These are phyloP conservation scores for Cytidiella melzeri DNA, from an alignment of 768 basidiomycete genomes.

Conservation along the genomic window DNA sequence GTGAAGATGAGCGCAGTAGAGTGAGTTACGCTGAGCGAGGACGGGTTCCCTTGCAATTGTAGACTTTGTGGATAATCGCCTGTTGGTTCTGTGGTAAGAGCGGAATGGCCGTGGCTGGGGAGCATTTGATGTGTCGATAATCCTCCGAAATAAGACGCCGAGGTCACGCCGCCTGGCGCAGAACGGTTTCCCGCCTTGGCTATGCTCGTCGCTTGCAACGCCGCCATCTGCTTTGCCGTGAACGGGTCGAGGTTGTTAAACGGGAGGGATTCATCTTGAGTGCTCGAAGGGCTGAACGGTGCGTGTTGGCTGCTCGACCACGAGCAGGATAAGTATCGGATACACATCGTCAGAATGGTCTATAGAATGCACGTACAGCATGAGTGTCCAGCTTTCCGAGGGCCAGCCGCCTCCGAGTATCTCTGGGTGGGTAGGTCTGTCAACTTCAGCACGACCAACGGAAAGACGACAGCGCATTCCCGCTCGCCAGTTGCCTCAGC, in stretches of 20 bases:
- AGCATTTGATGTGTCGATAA: conserved; percentile 32
- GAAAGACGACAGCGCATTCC: conserved; percentile 2
- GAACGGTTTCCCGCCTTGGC: conserved; percentile 51
- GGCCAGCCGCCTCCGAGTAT: neutral
- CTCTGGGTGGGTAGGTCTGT: too few relatives aligned
- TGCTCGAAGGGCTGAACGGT: neutral
- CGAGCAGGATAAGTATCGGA: neutral
- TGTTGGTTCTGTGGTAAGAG: conserved; percentile 17
- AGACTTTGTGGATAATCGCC: conserved; percentile 18
- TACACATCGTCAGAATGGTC: neutral
- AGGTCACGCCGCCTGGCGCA: conserved; percentile 40
- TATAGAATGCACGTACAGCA: conserved; percentile 10
- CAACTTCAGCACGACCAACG: neutral
- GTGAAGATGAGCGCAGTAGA: conserved; percentile 11
- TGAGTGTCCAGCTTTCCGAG: neutral
- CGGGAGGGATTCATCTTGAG: conserved; percentile 8
- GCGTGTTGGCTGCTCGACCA: conserved; percentile 6
- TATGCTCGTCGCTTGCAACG: conserved; percentile 58
- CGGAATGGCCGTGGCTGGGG: conserved; percentile 23
- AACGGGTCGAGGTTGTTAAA: conserved; percentile 57
- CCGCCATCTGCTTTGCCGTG: conserved; percentile 77
- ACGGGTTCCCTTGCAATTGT: conserved; percentile 41
- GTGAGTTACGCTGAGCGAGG: conserved; percentile 27
- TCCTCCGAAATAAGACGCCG: conserved; percentile 65
- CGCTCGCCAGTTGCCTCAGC: conserved; percentile 5